Percentiles rank a stretch among this genome's conserved stretches.
phyloP scores from a whole-genome alignment of 1,284 basidiomycete genomes.

The Exobasidium rhododendri region DNA sequence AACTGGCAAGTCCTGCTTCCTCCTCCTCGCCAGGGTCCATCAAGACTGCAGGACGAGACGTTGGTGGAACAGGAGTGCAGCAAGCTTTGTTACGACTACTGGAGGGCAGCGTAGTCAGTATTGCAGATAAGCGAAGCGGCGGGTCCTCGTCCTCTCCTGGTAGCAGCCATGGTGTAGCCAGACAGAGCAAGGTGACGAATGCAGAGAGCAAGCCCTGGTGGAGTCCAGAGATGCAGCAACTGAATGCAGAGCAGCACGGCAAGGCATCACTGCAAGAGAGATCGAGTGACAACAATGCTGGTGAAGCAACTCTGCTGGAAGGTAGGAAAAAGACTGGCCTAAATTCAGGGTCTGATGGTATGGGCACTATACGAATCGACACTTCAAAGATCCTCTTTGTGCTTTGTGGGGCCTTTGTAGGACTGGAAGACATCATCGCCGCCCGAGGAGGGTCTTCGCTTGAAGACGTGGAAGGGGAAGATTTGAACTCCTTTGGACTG shows the following conservation, averaged over 20 bases:
- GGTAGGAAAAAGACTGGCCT: not conserved
- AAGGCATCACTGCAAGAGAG: not conserved
- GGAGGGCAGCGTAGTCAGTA: constrained; percentile 79
- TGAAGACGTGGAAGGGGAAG: constrained; percentile 67
- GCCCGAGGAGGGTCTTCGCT: constrained; percentile 24
- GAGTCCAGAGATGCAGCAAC: not conserved
- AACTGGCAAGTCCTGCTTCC: constrained; percentile 63
- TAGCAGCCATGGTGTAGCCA: not conserved
- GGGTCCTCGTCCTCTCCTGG: constrained; percentile 14
- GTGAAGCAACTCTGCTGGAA: not conserved
- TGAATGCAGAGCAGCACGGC: constrained; percentile 3
- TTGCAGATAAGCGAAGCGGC: constrained; percentile 65
- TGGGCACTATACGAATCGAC: constrained; percentile 59
- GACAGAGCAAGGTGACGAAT: not conserved
- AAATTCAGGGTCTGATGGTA: not conserved
- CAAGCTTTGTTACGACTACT: constrained; percentile 86
- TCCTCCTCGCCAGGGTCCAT: constrained; percentile 52
- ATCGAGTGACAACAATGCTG: not conserved
- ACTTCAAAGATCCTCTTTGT: constrained; percentile 61
- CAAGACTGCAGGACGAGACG: constrained; percentile 73
- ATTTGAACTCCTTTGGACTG: constrained; percentile 82
- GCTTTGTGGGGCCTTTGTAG: constrained; percentile 83
- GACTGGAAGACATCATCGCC: constrained; percentile 69
- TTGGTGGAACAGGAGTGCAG: constrained; percentile 93
- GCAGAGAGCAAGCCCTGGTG: constrained; percentile 7